These are phyloP conservation scores for Talaromyces rugulosus DNA, from an alignment of 2,329 filamentous ascomycete species.

Conservation along the genomic window DNA sequence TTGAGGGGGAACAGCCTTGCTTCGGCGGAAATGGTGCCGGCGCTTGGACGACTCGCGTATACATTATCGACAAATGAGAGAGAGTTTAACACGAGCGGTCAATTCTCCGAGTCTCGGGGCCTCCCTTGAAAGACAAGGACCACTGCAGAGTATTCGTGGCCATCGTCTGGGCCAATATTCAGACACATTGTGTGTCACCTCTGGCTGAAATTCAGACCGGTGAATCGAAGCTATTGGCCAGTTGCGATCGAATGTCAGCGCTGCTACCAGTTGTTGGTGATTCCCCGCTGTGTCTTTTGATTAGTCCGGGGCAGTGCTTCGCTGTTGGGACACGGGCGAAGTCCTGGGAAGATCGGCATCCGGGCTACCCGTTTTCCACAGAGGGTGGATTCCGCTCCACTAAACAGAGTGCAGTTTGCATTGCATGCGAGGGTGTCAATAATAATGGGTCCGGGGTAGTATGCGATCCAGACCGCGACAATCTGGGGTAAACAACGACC, in stretches of 20 bases:
- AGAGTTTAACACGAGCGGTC: not conserved
- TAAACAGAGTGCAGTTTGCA: slow-evolving; percentile 4
- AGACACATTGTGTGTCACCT: not conserved
- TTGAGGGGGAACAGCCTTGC: not conserved
- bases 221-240: not conserved
- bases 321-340: not conserved
- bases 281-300: not conserved
- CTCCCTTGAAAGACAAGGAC: not conserved
- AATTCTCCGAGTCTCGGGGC: not conserved
- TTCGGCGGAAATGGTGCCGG: slow-evolving; percentile 4
- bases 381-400: slow-evolving; percentile 12
- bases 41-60: not conserved
- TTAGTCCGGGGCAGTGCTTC: not conserved
- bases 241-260: not conserved
- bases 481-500: slow-evolving; percentile 10
- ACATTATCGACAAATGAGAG: not conserved
- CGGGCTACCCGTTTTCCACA: not conserved
- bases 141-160: not conserved
- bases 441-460: slow-evolving; percentile 12
- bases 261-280: not conserved
- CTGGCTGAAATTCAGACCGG: not conserved
- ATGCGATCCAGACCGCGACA: slow-evolving; percentile 7
- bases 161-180: not conserved
- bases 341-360: not conserved
- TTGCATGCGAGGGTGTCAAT: slow-evolving; percentile 4